Evolutionary conservation across 176 grass and related monocot species (phyloP), one percentile per base, ranked within the genome.

Genomic region (Olyra latifolia): DNA sequence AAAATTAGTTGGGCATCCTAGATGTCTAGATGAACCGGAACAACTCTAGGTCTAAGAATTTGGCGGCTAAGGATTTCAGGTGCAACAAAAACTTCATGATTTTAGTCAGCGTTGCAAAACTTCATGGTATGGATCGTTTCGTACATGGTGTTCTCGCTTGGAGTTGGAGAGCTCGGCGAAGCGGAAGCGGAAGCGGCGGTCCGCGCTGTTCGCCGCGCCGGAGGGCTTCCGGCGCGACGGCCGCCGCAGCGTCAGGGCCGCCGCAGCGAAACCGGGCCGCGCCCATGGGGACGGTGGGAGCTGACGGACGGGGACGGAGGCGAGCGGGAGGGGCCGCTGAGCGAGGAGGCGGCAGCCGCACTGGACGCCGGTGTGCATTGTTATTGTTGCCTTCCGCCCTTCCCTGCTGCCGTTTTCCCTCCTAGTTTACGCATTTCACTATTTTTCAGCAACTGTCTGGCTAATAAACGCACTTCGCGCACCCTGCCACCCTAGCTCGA

Each of bases 141-240:
- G 39, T 42, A 93, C 94, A 64, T 84, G 88, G 29, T 81, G 83
- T 4, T 80, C 65, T 17, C 52, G 81, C 46, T 58, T 89, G 78
- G 66, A 79, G 29, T 80, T 88, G n/a, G 72, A 85, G 42, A 87
- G 84, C 82, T 87, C 83, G 2, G 80, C 83, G 81, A 92, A 87
- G 65, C 83, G 63, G 70, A 89, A 79, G 38, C 83, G 63, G 70
- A 87, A 79, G 28, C 82, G 29, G 43, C 79, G 79, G 69, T 82
- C 82, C 50, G 68, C 66, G 22, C 73, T 82, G 67, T 80, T 76
- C 20, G 84, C 82, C 16, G 87, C 82, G 62, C 85, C 62, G 42
- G 74, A 62, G n/a, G 89, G 76, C 19, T 42, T 74, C 78, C 88
- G 82, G 32, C 62, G 47, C 78, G 74, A 54, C 78, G 83, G 85